Percentiles rank a stretch among this genome's conserved stretches.
These are phyloP conservation scores for Heterobasidion parviporum DNA, from an alignment of 1,284 basidiomycete species.

Conservation along the genomic window DNA sequence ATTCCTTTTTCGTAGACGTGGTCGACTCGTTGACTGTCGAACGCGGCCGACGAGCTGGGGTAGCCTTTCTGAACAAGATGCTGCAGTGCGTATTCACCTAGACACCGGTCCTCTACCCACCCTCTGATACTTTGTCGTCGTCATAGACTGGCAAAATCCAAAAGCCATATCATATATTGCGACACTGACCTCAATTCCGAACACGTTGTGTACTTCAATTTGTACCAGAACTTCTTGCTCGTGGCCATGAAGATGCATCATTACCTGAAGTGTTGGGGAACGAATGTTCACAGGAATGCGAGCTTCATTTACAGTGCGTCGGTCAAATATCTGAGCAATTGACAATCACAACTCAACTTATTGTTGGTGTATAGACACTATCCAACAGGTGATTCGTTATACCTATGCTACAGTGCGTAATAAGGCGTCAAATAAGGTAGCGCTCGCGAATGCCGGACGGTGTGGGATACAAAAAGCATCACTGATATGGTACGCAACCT, in stretches of 20 bases:
- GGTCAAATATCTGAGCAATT: neutral
- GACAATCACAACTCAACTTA: neutral
- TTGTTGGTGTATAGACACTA: slow-evolving; percentile 32
- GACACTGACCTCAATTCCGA: slow-evolving; percentile 69
- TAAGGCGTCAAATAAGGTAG: slow-evolving; percentile 37
- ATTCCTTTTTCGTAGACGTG: slow-evolving; percentile 32
- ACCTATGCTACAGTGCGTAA: slow-evolving; percentile 44
- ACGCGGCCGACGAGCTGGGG: slow-evolving; percentile 48
- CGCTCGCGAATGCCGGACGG: slow-evolving; percentile 26
- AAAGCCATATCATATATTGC: slow-evolving; percentile 67
- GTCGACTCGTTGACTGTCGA: slow-evolving; percentile 59
- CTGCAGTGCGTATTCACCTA: slow-evolving; percentile 40
- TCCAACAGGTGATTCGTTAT: slow-evolving; percentile 51
- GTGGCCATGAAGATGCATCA: slow-evolving; percentile 84
- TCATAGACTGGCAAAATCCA: slow-evolving; percentile 54
- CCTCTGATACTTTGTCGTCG: neutral
- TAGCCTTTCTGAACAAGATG: slow-evolving; percentile 59
- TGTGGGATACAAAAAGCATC: slow-evolving; percentile 39
- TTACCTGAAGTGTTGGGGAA: slow-evolving; percentile 65
- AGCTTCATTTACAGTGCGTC: slow-evolving; percentile 48
- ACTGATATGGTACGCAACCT: slow-evolving; percentile 51
- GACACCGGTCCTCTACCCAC: neutral
- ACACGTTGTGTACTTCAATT: slow-evolving; percentile 64
- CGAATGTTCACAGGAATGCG: slow-evolving; percentile 32
- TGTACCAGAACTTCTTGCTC: slow-evolving; percentile 84